Evolutionary conservation across 2,329 filamentous ascomycete species (phyloP), one percentile per base, ranked within the genome.

Genomic region (Xylariaceae sp.): DNA sequence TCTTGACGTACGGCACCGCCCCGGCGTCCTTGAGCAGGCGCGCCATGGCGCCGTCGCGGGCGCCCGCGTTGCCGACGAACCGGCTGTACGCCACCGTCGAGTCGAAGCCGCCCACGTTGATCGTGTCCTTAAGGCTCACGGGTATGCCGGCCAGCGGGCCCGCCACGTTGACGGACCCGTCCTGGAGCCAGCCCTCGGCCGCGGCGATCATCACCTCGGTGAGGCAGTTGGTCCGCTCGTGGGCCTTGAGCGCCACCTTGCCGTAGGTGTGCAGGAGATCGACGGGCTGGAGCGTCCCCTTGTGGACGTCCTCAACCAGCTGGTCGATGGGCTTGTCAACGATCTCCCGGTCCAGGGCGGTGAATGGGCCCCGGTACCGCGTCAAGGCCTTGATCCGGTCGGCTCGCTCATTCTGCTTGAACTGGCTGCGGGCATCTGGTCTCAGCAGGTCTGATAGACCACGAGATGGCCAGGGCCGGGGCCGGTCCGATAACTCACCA

Each of bases 1-100:
- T 95, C 67, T 95, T 96, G 43, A 89, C 86, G 54, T 94, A 94
- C 0, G 89, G 89, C 2, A 95, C 72, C 0, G 89, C 88, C 15
- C 89, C 84, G 3, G 87, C 86, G 53, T 92, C 83, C 53, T 94
- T 94, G 32, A 95, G 67, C 26, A 96, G 60, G 36, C 72, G 74
- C 15, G 85, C 80, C 50, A 87, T 75, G 2, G 76, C 65, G 0
- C 88, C 87, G 61, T 95, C 88, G 18, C 72, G 59, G 0, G 56
- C 36, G 23, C 69, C 64, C 11, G 80, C 80, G 49, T 89, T 84
- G 31, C 77, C 76, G 0, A 79, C 75, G 44, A 86, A 77, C 33
- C 68, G 64, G 22, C 83, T 86, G 59, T 88, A 94, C 2, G 87
- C 89, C 2, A 94, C 82, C 4, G 77, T 82, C 12, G 77, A 77